Percentiles rank a stretch among this genome's conserved stretches.
phyloP scores from a whole-genome alignment of 1,139 yeast genomes.

The Scheffersomyces segobiensis region DNA sequence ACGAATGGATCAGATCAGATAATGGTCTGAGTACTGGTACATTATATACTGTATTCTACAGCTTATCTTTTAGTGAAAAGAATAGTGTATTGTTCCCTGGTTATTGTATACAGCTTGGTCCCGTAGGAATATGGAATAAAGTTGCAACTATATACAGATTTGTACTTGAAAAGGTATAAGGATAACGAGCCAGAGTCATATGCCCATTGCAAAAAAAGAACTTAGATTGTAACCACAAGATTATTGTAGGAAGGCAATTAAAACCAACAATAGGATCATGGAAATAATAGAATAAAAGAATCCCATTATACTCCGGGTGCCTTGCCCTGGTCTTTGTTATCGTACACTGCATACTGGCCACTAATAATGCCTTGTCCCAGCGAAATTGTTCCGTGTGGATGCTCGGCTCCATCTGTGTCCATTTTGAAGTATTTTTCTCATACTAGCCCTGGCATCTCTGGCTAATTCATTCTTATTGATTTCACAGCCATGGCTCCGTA shows the following conservation, averaged over 20 bases:
- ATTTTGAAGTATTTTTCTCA: not conserved
- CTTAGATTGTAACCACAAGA: not conserved
- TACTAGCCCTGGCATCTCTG: not conserved
- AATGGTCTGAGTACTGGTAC: not conserved
- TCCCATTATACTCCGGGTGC: not conserved
- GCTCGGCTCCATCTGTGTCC: not conserved
- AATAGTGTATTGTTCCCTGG: not conserved
- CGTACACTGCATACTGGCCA: not conserved
- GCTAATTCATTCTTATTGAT: not conserved
- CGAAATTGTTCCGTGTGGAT: not conserved
- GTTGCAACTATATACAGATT: not conserved
- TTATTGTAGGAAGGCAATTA: not conserved
- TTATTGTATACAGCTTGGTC: no score
- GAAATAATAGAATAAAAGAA: not conserved
- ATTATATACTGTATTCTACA: no score
- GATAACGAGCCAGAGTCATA: not conserved
- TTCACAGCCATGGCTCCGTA: not conserved
- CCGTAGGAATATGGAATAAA: not conserved
- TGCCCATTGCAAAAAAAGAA: not conserved
- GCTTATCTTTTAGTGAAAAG: not conserved
- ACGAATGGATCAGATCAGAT: not conserved
- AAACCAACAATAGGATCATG: not conserved
- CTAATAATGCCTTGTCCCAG: not conserved
- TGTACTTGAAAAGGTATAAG: not conserved
- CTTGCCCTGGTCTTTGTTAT: not conserved